Conservation (phyloP, 306 rosid genomes). For the Citrullus mucosospermus region DNA sequence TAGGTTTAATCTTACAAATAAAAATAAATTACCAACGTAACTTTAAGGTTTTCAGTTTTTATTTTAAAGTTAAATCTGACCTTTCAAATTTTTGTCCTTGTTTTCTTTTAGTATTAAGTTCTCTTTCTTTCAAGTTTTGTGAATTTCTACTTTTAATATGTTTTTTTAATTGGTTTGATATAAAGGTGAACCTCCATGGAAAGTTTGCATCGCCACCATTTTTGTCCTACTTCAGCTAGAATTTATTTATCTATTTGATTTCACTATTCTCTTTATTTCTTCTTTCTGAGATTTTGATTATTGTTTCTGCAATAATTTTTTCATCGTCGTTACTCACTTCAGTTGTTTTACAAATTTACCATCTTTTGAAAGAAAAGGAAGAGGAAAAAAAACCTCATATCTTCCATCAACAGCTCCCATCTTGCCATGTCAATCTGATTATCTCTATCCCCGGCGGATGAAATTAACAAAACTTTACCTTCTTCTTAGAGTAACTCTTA, state of each 20-base stretch:
- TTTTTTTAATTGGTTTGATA: background rate
- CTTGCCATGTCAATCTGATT: background rate
- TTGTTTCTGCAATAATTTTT: too few relatives aligned
- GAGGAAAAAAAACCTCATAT: background rate
- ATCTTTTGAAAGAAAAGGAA: too few relatives aligned
- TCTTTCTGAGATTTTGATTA: background rate
- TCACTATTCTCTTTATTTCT: too few relatives aligned
- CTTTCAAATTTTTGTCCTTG: background rate
- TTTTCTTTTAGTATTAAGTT: too few relatives aligned
- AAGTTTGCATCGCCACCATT: background rate
- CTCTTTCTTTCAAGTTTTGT: too few relatives aligned
- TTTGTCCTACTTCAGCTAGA: background rate
- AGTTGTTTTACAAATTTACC: too few relatives aligned
- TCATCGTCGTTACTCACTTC: background rate
- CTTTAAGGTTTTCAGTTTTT: too few relatives aligned
- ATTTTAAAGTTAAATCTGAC: background rate
- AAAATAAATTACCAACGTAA: too few relatives aligned
- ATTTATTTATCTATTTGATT: background rate
- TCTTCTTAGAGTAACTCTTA: too few relatives aligned
- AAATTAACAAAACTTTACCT: background rate
- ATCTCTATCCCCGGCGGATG: background rate
- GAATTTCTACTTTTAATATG: background rate
- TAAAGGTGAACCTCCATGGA: background rate
- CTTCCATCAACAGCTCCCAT: background rate
- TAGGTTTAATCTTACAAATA: too few relatives aligned